These are phyloP conservation scores for Globisporangium radiosum DNA, from an alignment of 352 stramenopile genomes.

Conservation along the genomic window DNA sequence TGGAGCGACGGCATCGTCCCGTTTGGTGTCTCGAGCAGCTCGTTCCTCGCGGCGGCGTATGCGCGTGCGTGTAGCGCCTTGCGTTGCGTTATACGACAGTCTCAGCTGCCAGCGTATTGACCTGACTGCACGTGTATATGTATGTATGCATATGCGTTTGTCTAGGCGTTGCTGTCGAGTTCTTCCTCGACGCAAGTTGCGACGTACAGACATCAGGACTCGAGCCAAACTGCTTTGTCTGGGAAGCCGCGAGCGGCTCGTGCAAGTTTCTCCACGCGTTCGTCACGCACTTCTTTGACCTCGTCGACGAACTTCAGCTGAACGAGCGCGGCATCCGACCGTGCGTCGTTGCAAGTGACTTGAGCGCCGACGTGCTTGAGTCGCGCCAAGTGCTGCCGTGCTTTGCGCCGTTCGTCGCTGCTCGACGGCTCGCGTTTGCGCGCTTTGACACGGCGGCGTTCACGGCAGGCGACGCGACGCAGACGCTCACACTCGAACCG, in stretches of 20 bases:
- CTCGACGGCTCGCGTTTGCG: conserved; percentile 55
- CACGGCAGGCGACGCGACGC: conserved; percentile 15
- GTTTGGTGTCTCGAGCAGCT: conserved; percentile 76
- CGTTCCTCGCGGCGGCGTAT: conserved; percentile 63
- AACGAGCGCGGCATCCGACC: conserved; percentile 14
- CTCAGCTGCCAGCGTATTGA: too few relatives aligned
- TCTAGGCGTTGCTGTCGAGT: conserved; percentile 30
- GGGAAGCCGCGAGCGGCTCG: conserved; percentile 72
- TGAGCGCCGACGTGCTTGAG: conserved; percentile 64
- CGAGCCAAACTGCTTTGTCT: conserved; percentile 69
- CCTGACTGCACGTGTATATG: not conserved
- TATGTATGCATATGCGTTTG: not conserved
- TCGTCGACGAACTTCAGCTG: conserved; percentile 15
- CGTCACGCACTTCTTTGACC: conserved; percentile 50
- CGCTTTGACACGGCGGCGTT: conserved; percentile 58
- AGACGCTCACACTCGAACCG: conserved; percentile 28
- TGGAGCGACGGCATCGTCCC: conserved; percentile 71
- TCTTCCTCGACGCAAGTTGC: conserved; percentile 22
- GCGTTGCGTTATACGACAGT: too few relatives aligned
- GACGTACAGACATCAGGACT: not conserved
- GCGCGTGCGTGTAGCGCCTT: conserved; percentile 22
- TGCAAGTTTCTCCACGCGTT: conserved; percentile 81
- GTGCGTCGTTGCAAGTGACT: conserved; percentile 60
- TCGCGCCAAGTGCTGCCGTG: conserved; percentile 52
- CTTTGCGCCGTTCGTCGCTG: conserved; percentile 41